These are phyloP conservation scores for Cercophora newfieldiana DNA, from an alignment of 495 filamentous ascomycete species.

Conservation along the genomic window DNA sequence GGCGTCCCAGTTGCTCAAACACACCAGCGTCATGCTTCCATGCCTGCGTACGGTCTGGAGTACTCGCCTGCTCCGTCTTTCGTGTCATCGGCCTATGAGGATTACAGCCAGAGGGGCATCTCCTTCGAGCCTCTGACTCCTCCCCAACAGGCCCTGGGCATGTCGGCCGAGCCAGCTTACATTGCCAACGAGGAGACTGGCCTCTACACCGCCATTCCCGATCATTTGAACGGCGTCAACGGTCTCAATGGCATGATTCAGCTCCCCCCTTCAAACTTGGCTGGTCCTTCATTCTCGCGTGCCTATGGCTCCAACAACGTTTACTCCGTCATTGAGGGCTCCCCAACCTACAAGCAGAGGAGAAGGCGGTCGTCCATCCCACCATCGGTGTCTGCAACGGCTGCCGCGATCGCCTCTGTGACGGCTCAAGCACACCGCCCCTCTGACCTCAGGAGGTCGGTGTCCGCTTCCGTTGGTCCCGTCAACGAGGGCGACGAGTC, in stretches of 20 bases:
- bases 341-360: slow-evolving; percentile 97
- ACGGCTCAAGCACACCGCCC: slow-evolving; percentile 63
- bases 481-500: slow-evolving; percentile 75
- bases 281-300: slow-evolving; percentile 73
- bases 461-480: slow-evolving; percentile 85
- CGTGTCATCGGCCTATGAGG: slow-evolving; percentile 93
- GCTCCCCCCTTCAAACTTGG: slow-evolving; percentile 81
- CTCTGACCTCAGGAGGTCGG: slow-evolving; percentile 86
- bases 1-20: slow-evolving; percentile 78
- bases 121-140: slow-evolving; percentile 97
- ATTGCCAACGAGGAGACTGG: slow-evolving; percentile 97
- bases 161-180: slow-evolving; percentile 87
- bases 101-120: slow-evolving; percentile 94
- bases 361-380: slow-evolving; percentile 89
- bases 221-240: slow-evolving; percentile 58
- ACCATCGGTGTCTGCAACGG: slow-evolving; percentile 65
- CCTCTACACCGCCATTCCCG: slow-evolving; percentile 90
- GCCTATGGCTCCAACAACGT: slow-evolving; percentile 74
- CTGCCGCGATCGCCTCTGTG: slow-evolving; percentile 58
- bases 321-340: slow-evolving; percentile 96
- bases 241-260: slow-evolving; percentile 85
- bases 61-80: slow-evolving; percentile 98
- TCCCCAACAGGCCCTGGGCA: slow-evolving; percentile 78
- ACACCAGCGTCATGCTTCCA: slow-evolving; percentile 90
- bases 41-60: slow-evolving; percentile 91